Evolutionary conservation across 306 rosid genomes (phyloP).

Genomic region (Albizia julibrissin): DNA sequence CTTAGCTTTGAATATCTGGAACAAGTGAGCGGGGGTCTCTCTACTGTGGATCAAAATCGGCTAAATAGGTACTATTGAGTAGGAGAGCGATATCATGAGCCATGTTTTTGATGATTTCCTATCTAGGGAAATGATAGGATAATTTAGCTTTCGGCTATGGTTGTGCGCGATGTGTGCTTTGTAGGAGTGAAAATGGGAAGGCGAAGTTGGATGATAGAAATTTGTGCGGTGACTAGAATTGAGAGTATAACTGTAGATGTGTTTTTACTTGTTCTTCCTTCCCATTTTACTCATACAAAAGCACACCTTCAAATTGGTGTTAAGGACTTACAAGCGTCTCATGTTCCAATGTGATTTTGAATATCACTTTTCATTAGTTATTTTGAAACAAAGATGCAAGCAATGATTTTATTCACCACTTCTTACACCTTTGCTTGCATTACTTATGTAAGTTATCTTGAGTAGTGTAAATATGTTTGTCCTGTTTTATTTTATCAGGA

Average conservation of each 20-base stretch:
- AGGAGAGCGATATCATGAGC: background rate
- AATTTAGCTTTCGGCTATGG: constrained; percentile 15
- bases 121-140: constrained; percentile 1
- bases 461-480: constrained; percentile 27
- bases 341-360: constrained; percentile 15
- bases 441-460: constrained; percentile 12
- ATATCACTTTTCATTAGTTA: constrained; percentile 4
- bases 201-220: constrained; percentile 11
- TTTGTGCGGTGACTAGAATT: background rate
- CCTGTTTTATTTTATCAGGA: constrained; percentile 54
- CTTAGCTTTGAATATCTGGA: background rate
- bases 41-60: background rate
- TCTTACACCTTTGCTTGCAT: constrained; percentile 1
- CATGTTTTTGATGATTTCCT: background rate
- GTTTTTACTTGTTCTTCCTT: background rate
- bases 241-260: background rate
- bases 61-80: background rate
- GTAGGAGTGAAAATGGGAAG: constrained; percentile 25
- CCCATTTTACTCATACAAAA: background rate
- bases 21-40: background rate
- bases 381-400: constrained; percentile 14
- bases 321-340: background rate
- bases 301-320: constrained; percentile 2
- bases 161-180: background rate
- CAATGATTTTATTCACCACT: constrained; percentile 10